Percentiles rank a stretch among this genome's conserved stretches.
phyloP scores from a whole-genome alignment of 2,329 filamentous ascomycete species.

The Lachnellula cervina region DNA sequence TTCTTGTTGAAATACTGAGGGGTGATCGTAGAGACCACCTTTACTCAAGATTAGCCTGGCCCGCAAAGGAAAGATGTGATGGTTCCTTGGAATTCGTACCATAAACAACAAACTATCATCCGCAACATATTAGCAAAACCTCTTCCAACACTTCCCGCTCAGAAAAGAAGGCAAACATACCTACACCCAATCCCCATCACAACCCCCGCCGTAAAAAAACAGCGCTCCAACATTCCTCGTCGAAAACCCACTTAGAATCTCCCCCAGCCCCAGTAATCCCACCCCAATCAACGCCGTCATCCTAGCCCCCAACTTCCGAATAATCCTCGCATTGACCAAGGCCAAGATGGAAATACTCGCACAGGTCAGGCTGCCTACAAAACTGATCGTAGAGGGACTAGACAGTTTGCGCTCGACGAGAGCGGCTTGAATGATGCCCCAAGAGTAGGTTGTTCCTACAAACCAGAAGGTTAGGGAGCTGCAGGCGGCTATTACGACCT shows the following conservation, averaged over 20 bases:
- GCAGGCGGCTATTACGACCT: slow-evolving; percentile 45
- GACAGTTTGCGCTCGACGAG: slow-evolving; percentile 46
- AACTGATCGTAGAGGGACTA: slow-evolving; percentile 49
- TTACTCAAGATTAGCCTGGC: slow-evolving; percentile 13
- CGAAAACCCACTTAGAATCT: slow-evolving; percentile 44
- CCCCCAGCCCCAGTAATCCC: slow-evolving; percentile 43
- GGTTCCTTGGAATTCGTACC: slow-evolving; percentile 6
- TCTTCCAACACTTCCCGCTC: not conserved
- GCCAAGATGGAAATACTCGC: slow-evolving; percentile 48
- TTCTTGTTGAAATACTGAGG: slow-evolving; percentile 51
- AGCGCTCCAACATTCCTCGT: slow-evolving; percentile 41
- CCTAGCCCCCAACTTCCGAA: slow-evolving; percentile 45
- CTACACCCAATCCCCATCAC: slow-evolving; percentile 42
- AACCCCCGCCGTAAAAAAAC: slow-evolving; percentile 45
- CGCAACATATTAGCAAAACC: not conserved
- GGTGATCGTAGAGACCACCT: slow-evolving; percentile 44
- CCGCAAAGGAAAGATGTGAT: not conserved
- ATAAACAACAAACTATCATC: slow-evolving; percentile 22
- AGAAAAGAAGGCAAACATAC: slow-evolving; percentile 18
- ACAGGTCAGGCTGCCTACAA: slow-evolving; percentile 50
- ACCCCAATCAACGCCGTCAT: slow-evolving; percentile 45
- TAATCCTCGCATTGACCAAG: slow-evolving; percentile 47
- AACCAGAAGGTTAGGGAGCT: slow-evolving; percentile 51
- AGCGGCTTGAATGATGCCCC: slow-evolving; percentile 56
- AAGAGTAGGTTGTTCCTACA: slow-evolving; percentile 51